phyloP scores from a whole-genome alignment of 2,329 filamentous ascomycete genomes.

The Fusarium sp. region DNA sequence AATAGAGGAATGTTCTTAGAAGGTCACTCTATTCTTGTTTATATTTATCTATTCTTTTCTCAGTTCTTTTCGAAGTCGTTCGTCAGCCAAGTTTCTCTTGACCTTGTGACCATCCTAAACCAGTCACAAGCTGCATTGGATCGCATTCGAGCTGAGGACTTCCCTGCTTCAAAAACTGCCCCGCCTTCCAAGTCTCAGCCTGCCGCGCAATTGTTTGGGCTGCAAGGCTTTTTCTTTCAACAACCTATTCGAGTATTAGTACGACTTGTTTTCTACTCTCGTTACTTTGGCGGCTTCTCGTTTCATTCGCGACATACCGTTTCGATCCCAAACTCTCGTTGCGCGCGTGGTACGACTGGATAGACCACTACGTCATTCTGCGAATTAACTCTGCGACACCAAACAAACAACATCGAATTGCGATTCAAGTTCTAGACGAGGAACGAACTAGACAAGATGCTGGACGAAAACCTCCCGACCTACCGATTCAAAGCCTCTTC shows the following conservation, averaged over 20 bases:
- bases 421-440: not conserved
- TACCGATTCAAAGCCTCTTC: slow-evolving; percentile 66
- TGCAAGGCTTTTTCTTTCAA: slow-evolving; percentile 15
- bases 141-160: not conserved
- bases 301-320: not conserved
- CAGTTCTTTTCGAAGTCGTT: not conserved
- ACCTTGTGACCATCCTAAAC: slow-evolving; percentile 18
- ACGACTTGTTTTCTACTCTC: not conserved
- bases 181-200: slow-evolving; percentile 29
- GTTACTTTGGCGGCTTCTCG: not conserved
- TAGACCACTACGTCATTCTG: slow-evolving; percentile 24
- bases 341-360: slow-evolving; percentile 1
- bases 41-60: not conserved
- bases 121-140: slow-evolving; percentile 16
- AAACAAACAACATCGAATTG: slow-evolving; percentile 6
- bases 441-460: slow-evolving; percentile 65
- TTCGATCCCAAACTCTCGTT: not conserved
- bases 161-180: slow-evolving; percentile 16
- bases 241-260: slow-evolving; percentile 3
- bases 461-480: slow-evolving; percentile 93
- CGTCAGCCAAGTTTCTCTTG: slow-evolving; percentile 7
- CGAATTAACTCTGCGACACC: slow-evolving; percentile 12
- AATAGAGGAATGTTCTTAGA: slow-evolving; percentile 1
- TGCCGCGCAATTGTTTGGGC: slow-evolving; percentile 31
- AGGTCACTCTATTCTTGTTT: not conserved